phyloP scores from a whole-genome alignment of 768 basidiomycete genomes.

The Collybiopsis confluens region DNA sequence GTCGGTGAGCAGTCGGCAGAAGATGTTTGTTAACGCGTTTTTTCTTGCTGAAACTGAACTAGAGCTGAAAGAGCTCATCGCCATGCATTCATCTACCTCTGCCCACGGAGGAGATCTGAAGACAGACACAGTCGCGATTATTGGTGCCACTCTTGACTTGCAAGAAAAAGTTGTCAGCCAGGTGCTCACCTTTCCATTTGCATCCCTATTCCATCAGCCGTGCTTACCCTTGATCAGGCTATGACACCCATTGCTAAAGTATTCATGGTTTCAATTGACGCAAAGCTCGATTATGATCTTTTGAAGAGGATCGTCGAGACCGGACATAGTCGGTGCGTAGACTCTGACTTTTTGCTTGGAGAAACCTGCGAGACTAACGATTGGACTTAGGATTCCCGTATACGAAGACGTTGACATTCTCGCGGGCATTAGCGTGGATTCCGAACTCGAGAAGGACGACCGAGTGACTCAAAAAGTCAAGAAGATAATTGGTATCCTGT shows the following conservation, averaged over 20 bases:
- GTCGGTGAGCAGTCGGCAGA: constrained; percentile 34
- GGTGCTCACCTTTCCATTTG: constrained; percentile 23
- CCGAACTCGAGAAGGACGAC: constrained; percentile 1
- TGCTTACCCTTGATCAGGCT: constrained; percentile 36
- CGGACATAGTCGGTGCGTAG: constrained; percentile 61
- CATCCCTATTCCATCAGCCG: background rate
- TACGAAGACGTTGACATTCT: constrained; percentile 70
- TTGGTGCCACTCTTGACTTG: constrained; percentile 84
- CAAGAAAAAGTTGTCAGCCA: constrained; percentile 82
- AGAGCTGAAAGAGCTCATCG: constrained; percentile 88
- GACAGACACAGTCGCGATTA: constrained; percentile 83
- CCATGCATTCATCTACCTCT: constrained; percentile 73
- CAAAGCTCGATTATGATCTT: constrained; percentile 75
- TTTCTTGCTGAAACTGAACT: background rate
- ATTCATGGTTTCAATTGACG: constrained; percentile 83
- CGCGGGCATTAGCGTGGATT: constrained; percentile 13
- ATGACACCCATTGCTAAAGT: constrained; percentile 80
- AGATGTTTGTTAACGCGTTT: background rate
- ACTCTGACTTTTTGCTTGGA: too few relatives aligned
- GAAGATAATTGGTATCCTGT: constrained; percentile 81
- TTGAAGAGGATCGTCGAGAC: constrained; percentile 73
- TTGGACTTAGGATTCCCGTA: constrained; percentile 49
- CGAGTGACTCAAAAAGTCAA: constrained; percentile 38
- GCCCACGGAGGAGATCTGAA: constrained; percentile 83
- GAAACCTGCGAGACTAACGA: background rate